These are phyloP conservation scores for Syzygium syzygioides DNA, from an alignment of 441 rosid genomes.

Conservation along the genomic window DNA sequence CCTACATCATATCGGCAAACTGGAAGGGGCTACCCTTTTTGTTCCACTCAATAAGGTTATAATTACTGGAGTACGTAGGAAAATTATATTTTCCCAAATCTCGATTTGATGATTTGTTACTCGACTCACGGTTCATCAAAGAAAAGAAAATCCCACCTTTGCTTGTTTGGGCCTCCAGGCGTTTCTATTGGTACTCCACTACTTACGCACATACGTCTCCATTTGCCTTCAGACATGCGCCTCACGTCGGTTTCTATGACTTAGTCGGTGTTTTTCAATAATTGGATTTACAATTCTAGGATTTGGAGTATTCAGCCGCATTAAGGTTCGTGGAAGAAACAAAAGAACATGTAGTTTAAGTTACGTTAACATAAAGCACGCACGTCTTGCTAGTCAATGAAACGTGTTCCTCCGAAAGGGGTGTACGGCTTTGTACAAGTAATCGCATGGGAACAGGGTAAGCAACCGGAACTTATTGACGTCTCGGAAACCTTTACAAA, in stretches of 20 bases:
- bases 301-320: neutral
- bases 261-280: neutral
- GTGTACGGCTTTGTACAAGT: neutral
- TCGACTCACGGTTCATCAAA: neutral
- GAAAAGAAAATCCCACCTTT: neutral
- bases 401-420: neutral
- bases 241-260: neutral
- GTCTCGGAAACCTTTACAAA: neutral
- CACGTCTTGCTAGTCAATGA: neutral
- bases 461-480: neutral
- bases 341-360: neutral
- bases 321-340: neutral
- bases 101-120: neutral
- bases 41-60: no score
- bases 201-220: neutral
- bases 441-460: neutral
- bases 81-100: neutral
- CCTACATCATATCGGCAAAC: neutral
- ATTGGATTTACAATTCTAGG: neutral
- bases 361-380: neutral
- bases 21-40: slow-evolving; percentile 10
- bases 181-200: neutral
- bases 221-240: neutral
- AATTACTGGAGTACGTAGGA: neutral
- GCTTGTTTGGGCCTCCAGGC: neutral